Conservation (phyloP, 2,329 filamentous ascomycete species). For the Ascochyta rabiei region DNA sequence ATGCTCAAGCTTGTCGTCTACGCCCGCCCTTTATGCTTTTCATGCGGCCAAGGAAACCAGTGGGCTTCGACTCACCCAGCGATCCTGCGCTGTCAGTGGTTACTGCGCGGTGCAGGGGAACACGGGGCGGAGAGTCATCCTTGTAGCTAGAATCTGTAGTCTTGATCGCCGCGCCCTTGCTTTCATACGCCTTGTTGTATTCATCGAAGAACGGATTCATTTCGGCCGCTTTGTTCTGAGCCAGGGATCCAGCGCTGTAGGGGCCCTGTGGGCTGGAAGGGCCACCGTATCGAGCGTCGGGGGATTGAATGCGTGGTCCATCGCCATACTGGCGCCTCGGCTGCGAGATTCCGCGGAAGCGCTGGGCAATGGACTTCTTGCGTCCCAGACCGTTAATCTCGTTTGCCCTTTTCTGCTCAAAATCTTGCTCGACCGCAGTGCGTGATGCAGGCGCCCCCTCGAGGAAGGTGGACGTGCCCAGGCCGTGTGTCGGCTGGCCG, state of each 20-base stretch:
- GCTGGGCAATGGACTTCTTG: conserved; percentile 94
- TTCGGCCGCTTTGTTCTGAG: conserved; percentile 48
- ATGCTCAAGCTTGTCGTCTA: conserved; percentile 37
- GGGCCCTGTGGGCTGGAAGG: conserved; percentile 37
- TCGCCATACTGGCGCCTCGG: conserved; percentile 65
- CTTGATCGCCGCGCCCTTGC: conserved; percentile 65
- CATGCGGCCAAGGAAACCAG: conserved; percentile 45
- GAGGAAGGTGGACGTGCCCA: conserved; percentile 94
- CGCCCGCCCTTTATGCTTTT: conserved; percentile 49
- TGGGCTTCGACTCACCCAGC: conserved; percentile 33
- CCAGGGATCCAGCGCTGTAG: conserved; percentile 49
- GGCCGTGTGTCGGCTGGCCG: conserved; percentile 79
- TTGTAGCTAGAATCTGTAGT: conserved; percentile 50
- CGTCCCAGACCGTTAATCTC: conserved; percentile 67
- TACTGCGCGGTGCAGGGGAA: conserved; percentile 37
- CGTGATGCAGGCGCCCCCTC: conserved; percentile 90
- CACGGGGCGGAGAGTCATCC: conserved; percentile 40
- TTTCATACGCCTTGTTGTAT: conserved; percentile 71
- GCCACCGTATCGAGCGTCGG: conserved; percentile 61
- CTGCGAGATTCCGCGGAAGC: conserved; percentile 82
- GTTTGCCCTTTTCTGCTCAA: conserved; percentile 61
- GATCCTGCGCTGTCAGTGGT: conserved; percentile 42
- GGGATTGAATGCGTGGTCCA: conserved; percentile 48
- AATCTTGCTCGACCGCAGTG: conserved; percentile 76
- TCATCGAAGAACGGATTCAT: conserved; percentile 82